Percentiles rank a stretch among this genome's conserved stretches.
Evolutionary conservation across 139 green algal genomes (phyloP).

Genomic region (Nannochloris sp.): DNA sequence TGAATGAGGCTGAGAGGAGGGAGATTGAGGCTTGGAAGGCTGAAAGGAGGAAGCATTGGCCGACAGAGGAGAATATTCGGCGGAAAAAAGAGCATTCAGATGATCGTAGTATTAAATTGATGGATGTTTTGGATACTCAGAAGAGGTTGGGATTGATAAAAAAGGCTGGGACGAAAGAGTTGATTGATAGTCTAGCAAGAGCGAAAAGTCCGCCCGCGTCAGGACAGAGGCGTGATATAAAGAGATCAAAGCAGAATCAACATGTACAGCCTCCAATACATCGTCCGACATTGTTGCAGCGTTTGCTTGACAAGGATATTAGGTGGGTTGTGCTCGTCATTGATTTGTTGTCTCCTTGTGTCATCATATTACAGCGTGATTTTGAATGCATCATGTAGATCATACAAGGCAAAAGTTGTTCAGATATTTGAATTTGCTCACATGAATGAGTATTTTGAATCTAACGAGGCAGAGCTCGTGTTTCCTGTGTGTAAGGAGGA

Average conservation of each 20-base stretch:
- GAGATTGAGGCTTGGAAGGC: slow-evolving; percentile 21
- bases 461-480: background rate
- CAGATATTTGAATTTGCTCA: slow-evolving; percentile 1
- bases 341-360: slow-evolving; percentile 46
- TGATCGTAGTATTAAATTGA: slow-evolving; percentile 19
- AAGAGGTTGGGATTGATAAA: slow-evolving; percentile 18
- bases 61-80: slow-evolving; percentile 7
- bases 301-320: slow-evolving; percentile 49
- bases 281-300: slow-evolving; percentile 36
- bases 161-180: slow-evolving; percentile 22
- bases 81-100: slow-evolving; percentile 16
- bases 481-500: background rate
- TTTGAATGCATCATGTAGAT: background rate
- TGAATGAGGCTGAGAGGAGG: slow-evolving; percentile 6
- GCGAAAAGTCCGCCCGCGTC: background rate
- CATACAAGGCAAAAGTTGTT: background rate
- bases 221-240: slow-evolving; percentile 9
- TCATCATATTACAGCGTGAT: slow-evolving; percentile 52
- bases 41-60: slow-evolving; percentile 23
- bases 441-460: background rate
- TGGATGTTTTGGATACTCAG: slow-evolving; percentile 18
- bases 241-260: slow-evolving; percentile 3
- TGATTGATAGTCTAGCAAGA: slow-evolving; percentile 9
- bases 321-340: slow-evolving; percentile 24
- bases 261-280: too few species aligned